Evolutionary conservation across 2,329 filamentous ascomycete genomes (phyloP).

Genomic region (Parastagonospora nodorum): DNA sequence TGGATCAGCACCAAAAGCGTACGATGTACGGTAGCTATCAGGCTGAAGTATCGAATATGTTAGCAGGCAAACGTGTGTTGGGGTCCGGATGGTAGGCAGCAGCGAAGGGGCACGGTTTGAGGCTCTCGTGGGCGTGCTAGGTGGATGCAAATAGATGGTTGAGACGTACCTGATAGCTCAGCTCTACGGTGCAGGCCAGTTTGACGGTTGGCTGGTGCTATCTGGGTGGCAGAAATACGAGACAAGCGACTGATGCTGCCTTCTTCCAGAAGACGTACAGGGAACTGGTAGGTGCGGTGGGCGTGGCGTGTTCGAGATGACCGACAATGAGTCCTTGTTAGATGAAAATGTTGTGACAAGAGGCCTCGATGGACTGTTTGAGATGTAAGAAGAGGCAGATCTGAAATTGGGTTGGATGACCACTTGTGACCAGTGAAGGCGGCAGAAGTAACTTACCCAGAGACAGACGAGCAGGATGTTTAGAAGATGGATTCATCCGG

Average conservation of each 20-base stretch:
- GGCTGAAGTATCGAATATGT: conserved; percentile 26
- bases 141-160: too few species aligned
- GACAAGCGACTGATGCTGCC: conserved; percentile 7
- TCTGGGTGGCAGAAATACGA: neutral
- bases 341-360: conserved; percentile 30
- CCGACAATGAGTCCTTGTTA: conserved; percentile 27
- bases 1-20: conserved; percentile 31
- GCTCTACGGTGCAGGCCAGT: conserved; percentile 42
- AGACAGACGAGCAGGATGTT: conserved; percentile 42
- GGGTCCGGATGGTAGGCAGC: conserved; percentile 36
- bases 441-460: conserved; percentile 34
- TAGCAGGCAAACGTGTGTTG: conserved; percentile 36
- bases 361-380: conserved; percentile 18
- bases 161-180: conserved; percentile 44
- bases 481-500: conserved; percentile 45
- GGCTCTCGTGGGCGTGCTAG: too few species aligned
- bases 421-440: conserved; percentile 37
- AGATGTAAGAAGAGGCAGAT: conserved; percentile 23
- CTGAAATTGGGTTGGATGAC: conserved; percentile 28
- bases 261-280: conserved; percentile 22
- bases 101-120: conserved; percentile 6
- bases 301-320: conserved; percentile 18
- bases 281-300: conserved; percentile 15
- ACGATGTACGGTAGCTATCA: conserved; percentile 39
- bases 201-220: conserved; percentile 35